Conservation (phyloP, 345 rosid species). For the Euphorbia peplus region DNA sequence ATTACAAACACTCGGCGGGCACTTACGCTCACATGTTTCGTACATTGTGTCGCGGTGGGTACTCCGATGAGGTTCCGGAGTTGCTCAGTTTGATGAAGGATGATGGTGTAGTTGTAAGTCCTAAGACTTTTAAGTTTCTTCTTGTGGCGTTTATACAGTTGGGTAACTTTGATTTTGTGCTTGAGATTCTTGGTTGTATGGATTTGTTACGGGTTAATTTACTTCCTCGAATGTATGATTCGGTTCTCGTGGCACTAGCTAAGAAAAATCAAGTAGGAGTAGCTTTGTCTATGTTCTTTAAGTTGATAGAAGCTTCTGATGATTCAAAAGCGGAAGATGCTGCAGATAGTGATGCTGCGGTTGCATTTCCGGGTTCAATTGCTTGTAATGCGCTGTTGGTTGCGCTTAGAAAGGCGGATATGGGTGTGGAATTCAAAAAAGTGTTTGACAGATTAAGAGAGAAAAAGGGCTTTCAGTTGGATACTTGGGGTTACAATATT, state of each 20-base stretch:
- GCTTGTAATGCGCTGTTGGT: constrained; percentile 67
- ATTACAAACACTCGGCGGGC: constrained; percentile 53
- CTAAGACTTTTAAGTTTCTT: constrained; percentile 52
- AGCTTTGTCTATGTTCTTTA: constrained; percentile 62
- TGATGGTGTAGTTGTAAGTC: constrained; percentile 49
- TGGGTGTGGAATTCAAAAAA: constrained; percentile 52
- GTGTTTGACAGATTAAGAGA: constrained; percentile 47
- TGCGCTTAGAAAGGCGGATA: constrained; percentile 56
- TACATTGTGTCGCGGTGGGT: constrained; percentile 51
- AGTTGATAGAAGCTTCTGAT: constrained; percentile 50
- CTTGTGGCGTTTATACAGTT: constrained; percentile 52
- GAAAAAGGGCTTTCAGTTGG: constrained; percentile 48
- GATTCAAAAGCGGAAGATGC: background rate
- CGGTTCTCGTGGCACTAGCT: constrained; percentile 61
- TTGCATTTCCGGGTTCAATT: constrained; percentile 45
- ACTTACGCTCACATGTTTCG: constrained; percentile 67
- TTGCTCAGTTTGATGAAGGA: constrained; percentile 62
- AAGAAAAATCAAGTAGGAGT: constrained; percentile 55
- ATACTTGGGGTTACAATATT: constrained; percentile 69
- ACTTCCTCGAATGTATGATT: constrained; percentile 49
- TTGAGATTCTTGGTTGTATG: constrained; percentile 71
- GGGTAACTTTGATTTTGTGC: constrained; percentile 61
- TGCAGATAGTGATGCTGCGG: constrained; percentile 19
- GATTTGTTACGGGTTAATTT: constrained; percentile 52
- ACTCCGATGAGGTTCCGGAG: constrained; percentile 56